Evolutionary conservation across 2,329 filamentous ascomycete genomes (phyloP).

Genomic region (Neurospora sp.): DNA sequence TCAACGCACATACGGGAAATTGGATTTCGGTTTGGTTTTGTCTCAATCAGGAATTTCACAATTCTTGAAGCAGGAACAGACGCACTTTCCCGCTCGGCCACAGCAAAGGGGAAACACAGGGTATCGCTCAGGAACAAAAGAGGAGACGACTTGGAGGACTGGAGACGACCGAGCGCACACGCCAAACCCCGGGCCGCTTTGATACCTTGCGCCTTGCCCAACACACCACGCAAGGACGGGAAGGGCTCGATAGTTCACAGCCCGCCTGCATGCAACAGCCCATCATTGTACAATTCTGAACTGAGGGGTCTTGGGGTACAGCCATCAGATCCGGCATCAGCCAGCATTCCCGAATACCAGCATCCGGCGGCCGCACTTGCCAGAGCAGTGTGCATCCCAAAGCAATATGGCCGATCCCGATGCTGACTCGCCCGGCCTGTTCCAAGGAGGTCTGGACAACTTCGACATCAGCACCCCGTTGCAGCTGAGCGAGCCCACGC

Average conservation of each 20-base stretch:
- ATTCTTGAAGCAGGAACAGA: not conserved
- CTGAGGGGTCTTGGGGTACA: not conserved
- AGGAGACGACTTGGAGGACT: not conserved
- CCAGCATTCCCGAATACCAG: not conserved
- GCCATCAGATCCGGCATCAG: not conserved
- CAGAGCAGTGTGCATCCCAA: not conserved
- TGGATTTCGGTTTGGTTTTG: not conserved
- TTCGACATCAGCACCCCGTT: constrained; percentile 8
- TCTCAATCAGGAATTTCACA: not conserved
- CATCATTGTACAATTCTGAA: constrained; percentile 4
- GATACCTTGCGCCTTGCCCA: not conserved
- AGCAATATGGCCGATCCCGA: constrained; percentile 15
- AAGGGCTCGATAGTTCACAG: constrained; percentile 3
- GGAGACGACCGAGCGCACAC: not conserved
- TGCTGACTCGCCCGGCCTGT: constrained; percentile 15
- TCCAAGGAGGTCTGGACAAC: constrained; percentile 12
- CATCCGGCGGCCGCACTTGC: not conserved
- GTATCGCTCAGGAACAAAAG: not conserved
- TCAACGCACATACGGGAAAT: not conserved
- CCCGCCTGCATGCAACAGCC: constrained; percentile 16
- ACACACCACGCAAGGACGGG: constrained; percentile 1
- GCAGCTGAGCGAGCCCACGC: constrained; percentile 6
- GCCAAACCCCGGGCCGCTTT: not conserved
- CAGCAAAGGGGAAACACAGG: not conserved
- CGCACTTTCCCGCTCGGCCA: not conserved